phyloP scores from a whole-genome alignment of 257 asterid species.

The Jacaranda mimosifolia region DNA sequence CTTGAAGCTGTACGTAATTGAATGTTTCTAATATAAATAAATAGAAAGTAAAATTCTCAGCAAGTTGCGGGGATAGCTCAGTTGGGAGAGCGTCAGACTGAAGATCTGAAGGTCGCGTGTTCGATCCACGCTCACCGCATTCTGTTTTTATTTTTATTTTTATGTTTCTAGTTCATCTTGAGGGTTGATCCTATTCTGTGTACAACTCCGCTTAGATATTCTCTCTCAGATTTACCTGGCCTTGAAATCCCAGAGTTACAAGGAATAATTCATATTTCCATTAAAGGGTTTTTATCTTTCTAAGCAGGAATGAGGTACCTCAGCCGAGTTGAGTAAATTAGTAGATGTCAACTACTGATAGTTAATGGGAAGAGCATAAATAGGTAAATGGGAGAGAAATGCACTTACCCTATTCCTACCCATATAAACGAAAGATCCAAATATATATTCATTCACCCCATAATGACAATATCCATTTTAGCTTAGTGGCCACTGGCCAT shows the following conservation, averaged over 20 bases:
- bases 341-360: neutral
- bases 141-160: neutral
- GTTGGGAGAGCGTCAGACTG: slow-evolving; percentile 99
- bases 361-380: neutral
- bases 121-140: slow-evolving; percentile 98
- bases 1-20: too few species aligned
- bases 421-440: neutral
- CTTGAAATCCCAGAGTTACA: too few species aligned
- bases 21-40: too few species aligned
- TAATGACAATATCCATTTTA: neutral
- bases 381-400: neutral
- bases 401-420: neutral
- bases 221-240: too few species aligned
- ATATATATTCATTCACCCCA: neutral
- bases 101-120: slow-evolving; percentile 97
- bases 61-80: slow-evolving; percentile 83
- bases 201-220: too few species aligned
- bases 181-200: too few species aligned
- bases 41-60: too few species aligned
- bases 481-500: neutral
- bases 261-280: too few species aligned
- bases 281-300: too few species aligned
- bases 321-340: too few species aligned
- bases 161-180: too few species aligned
- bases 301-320: too few species aligned